These are phyloP conservation scores for Aspergillus intermedius DNA, from an alignment of 2,329 filamentous ascomycete genomes.

Conservation along the genomic window DNA sequence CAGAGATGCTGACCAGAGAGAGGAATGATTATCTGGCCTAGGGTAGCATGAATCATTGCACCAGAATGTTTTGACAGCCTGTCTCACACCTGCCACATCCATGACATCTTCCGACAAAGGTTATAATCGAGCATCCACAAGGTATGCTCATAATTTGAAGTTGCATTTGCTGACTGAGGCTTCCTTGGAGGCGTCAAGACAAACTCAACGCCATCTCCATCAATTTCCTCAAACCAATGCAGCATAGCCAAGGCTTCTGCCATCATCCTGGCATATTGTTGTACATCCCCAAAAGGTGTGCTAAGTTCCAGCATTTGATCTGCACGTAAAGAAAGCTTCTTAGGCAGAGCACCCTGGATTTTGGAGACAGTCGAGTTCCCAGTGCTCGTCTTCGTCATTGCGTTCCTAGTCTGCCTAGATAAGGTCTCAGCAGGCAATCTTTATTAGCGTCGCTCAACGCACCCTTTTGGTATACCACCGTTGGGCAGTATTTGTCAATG, in stretches of 20 bases:
- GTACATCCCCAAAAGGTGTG: conserved; percentile 2
- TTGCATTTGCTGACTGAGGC: neutral
- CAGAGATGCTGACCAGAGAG: conserved; percentile 13
- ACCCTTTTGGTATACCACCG: no score
- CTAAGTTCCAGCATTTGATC: conserved; percentile 46
- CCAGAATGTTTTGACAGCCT: conserved; percentile 41
- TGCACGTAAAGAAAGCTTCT: conserved; percentile 45
- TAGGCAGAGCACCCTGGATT: conserved; percentile 30
- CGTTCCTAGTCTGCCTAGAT: conserved; percentile 38
- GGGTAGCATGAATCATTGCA: conserved; percentile 50
- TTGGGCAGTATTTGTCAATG: conserved; percentile 29
- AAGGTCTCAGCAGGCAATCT: conserved; percentile 47
- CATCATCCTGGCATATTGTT: conserved; percentile 40
- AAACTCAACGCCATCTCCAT: conserved; percentile 53
- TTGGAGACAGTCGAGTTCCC: no score
- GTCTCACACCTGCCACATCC: conserved; percentile 35
- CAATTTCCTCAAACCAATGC: conserved; percentile 44
- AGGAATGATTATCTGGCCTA: conserved; percentile 22
- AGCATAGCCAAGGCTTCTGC: conserved; percentile 47
- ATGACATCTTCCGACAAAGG: conserved; percentile 32
- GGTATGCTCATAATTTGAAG: conserved; percentile 15
- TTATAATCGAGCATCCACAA: conserved; percentile 49
- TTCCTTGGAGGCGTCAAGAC: conserved; percentile 35
- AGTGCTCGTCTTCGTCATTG: conserved; percentile 7
- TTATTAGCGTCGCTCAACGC: conserved; percentile 25